These are phyloP conservation scores for Quercus wislizeni DNA, from an alignment of 306 rosid genomes.

Conservation along the genomic window DNA sequence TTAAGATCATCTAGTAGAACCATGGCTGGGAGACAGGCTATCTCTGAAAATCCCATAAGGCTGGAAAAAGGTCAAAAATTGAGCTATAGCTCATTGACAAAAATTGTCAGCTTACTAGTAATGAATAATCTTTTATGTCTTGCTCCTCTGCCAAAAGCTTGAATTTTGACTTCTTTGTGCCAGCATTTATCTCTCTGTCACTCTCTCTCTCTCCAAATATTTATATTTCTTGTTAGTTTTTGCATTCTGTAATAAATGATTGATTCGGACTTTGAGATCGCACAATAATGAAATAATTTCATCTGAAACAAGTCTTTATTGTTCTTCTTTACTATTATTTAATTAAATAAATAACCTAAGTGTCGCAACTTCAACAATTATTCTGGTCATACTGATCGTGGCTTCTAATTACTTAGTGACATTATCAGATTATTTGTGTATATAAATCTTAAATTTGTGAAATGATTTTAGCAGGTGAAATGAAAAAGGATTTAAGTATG, in stretches of 20 bases:
- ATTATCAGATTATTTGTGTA: background rate
- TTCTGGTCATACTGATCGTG: background rate
- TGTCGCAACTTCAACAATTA: background rate
- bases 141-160: conserved; percentile 1
- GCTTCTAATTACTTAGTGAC: background rate
- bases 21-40: too few species aligned
- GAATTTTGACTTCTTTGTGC: background rate
- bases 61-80: too few species aligned
- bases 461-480: background rate
- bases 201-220: background rate
- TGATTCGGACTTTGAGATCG: background rate
- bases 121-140: too few species aligned
- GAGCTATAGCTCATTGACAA: too few species aligned
- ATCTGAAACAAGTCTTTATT: background rate
- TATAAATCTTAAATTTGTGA: conserved; percentile 4
- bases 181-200: background rate
- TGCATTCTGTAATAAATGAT: background rate
- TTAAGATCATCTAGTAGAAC: too few species aligned
- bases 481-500: background rate
- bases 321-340: background rate
- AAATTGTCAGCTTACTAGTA: too few species aligned
- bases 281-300: background rate
- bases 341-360: background rate
- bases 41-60: too few species aligned
- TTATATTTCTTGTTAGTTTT: background rate